These are phyloP conservation scores for Ogataea haglerorum DNA, from an alignment of 805 yeast genomes.

Conservation along the genomic window DNA sequence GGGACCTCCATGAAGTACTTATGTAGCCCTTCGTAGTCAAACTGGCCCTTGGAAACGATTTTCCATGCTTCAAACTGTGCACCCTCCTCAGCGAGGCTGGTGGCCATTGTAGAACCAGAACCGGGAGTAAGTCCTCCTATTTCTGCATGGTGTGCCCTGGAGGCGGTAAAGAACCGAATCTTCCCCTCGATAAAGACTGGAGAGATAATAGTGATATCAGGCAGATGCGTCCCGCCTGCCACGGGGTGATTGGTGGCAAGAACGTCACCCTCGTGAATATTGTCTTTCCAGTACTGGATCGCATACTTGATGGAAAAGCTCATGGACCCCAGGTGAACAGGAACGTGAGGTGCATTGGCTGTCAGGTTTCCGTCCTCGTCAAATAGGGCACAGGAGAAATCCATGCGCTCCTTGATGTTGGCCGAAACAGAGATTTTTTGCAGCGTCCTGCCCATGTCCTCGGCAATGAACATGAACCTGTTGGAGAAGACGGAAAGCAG, in stretches of 20 bases:
- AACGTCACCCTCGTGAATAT: conserved; percentile 43
- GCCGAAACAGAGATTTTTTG: conserved; percentile 45
- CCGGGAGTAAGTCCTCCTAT: conserved; percentile 60
- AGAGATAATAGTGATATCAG: conserved; percentile 53
- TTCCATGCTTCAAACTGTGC: conserved; percentile 53
- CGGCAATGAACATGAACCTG: conserved; percentile 51
- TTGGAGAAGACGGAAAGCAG: conserved; percentile 43
- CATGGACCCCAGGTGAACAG: conserved; percentile 49
- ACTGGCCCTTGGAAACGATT: conserved; percentile 45
- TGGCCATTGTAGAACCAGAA: conserved; percentile 53
- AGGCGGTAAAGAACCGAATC: conserved; percentile 51
- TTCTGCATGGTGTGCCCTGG: conserved; percentile 62
- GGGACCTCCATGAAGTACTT: conserved; percentile 48
- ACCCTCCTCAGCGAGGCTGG: conserved; percentile 53
- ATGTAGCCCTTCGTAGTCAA: conserved; percentile 51
- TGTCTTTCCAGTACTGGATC: conserved; percentile 37
- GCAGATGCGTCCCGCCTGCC: conserved; percentile 47
- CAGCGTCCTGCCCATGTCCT: conserved; percentile 44
- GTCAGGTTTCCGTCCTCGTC: conserved; percentile 39
- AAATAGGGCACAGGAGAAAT: conserved; percentile 47
- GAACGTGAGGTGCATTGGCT: conserved; percentile 36
- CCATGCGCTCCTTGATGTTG: conserved; percentile 47
- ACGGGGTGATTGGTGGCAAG: conserved; percentile 42
- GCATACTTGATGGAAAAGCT: conserved; percentile 40
- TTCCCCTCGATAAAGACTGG: conserved; percentile 49